A percentile compares a stretch with the other conserved stretches of the same genome.
Conservation (phyloP, 192 early-diverging fungal species). For the Rhizoclosmatium globosum region DNA sequence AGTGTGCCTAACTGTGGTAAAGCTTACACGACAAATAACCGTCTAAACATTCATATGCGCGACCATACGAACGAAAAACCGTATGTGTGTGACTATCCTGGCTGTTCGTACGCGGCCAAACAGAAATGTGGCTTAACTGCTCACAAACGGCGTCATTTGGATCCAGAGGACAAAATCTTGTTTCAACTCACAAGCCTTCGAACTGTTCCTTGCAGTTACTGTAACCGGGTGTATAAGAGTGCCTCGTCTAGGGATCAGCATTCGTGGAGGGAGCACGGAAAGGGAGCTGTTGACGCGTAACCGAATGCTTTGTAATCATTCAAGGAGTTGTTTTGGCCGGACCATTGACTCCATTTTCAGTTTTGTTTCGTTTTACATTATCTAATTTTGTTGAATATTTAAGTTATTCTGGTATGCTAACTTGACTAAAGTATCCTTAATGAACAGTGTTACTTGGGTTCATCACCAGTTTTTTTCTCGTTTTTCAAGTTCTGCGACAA, state of each 20-base stretch:
- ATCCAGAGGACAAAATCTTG: not conserved
- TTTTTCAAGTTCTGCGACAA: too few species aligned
- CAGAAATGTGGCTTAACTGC: not conserved
- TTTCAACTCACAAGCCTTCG: not conserved
- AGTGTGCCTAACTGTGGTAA: not conserved
- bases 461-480: too few species aligned
- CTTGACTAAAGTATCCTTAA: too few species aligned
- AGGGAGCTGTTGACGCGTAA: not conserved
- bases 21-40: not conserved
- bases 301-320: too few species aligned
- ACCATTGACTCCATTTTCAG: not conserved
- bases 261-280: not conserved
- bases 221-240: not conserved
- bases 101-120: slow-evolving; percentile 19
- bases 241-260: not conserved
- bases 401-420: too few species aligned
- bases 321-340: not conserved
- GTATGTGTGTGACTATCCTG: slow-evolving; percentile 22
- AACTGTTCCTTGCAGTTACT: not conserved
- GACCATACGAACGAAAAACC: slow-evolving; percentile 20
- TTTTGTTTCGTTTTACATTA: not conserved
- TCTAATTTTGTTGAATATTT: too few species aligned
- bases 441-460: too few species aligned
- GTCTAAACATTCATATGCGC: slow-evolving; percentile 24
- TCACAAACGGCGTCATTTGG: not conserved